Percentiles rank a stretch among this genome's conserved stretches.
These are phyloP conservation scores for Hymenoscyphus occultus DNA, from an alignment of 2,329 filamentous ascomycete species.

Conservation along the genomic window DNA sequence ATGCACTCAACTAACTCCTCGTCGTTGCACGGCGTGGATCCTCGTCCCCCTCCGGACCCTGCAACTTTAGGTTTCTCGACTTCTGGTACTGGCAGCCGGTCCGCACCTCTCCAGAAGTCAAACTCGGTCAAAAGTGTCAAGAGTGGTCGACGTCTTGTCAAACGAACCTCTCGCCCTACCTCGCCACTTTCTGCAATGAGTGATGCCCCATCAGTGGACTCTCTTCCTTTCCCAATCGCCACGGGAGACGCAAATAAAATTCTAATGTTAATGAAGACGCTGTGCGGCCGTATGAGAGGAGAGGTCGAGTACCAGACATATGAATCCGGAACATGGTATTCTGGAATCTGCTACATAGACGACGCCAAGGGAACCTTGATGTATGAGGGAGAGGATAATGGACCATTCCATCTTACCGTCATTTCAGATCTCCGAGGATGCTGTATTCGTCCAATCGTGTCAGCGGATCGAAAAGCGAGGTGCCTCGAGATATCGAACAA, in stretches of 20 bases:
- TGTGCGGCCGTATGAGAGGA: constrained; percentile 77
- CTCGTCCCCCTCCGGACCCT: constrained; percentile 38
- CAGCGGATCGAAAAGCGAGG: constrained; percentile 43
- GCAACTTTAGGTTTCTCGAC: constrained; percentile 44
- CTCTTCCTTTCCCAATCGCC: constrained; percentile 56
- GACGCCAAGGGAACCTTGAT: constrained; percentile 72
- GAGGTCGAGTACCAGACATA: constrained; percentile 69
- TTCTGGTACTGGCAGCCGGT: constrained; percentile 35
- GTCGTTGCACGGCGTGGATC: constrained; percentile 46
- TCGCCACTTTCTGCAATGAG: constrained; percentile 47
- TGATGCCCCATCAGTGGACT: constrained; percentile 57
- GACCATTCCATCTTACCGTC: constrained; percentile 62
- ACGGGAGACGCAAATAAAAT: constrained; percentile 70
- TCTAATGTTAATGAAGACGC: constrained; percentile 70
- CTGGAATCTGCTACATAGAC: constrained; percentile 74
- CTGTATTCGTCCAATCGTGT: constrained; percentile 57
- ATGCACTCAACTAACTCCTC: constrained; percentile 62
- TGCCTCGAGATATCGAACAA: constrained; percentile 55
- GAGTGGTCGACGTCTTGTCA: constrained; percentile 49
- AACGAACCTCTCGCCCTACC: constrained; percentile 53
- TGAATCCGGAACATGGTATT: constrained; percentile 60
- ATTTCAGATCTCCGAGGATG: constrained; percentile 75
- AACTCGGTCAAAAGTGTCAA: constrained; percentile 41
- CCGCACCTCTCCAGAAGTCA: constrained; percentile 34
- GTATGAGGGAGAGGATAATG: constrained; percentile 67